These are phyloP conservation scores for Moricandia arvensis DNA, from an alignment of 345 rosid species.

Conservation along the genomic window DNA sequence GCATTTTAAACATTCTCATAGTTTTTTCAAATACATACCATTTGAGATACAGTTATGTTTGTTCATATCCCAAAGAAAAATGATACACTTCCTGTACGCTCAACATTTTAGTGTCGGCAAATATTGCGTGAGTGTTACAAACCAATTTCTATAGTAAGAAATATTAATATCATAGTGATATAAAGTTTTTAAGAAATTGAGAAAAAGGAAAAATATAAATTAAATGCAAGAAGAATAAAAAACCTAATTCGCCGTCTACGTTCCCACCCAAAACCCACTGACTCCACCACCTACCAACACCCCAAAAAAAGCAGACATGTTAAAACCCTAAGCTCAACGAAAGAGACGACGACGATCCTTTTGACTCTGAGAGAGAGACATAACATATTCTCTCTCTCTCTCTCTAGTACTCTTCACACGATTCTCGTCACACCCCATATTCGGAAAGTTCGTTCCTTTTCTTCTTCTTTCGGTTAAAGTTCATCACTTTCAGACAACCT, in stretches of 20 bases:
- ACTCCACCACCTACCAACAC: constrained; percentile 16
- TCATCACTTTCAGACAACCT: neutral
- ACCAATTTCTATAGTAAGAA: neutral
- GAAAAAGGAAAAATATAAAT: neutral
- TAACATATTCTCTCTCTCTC: constrained; percentile 1
- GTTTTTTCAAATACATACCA: neutral
- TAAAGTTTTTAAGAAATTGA: neutral
- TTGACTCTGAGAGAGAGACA: constrained; percentile 15
- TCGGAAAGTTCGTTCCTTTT: neutral
- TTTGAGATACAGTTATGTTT: neutral
- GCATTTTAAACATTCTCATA: neutral
- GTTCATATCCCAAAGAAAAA: neutral
- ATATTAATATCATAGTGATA: too few relatives aligned
- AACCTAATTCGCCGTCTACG: neutral
- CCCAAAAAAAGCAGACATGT: constrained; percentile 1
- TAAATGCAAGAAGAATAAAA: neutral
- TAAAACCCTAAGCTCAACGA: constrained; percentile 35
- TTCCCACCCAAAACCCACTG: constrained; percentile 23
- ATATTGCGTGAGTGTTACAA: neutral
- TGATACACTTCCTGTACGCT: neutral
- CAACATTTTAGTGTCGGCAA: constrained; percentile 10
- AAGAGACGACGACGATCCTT: constrained; percentile 32
- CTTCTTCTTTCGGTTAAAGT: neutral
- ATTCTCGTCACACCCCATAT: constrained; percentile 8
- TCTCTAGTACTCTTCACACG: neutral